Percentiles rank a stretch among this genome's conserved stretches.
Evolutionary conservation across 129 eudicot species (phyloP).

Genomic region (Arctium lappa): DNA sequence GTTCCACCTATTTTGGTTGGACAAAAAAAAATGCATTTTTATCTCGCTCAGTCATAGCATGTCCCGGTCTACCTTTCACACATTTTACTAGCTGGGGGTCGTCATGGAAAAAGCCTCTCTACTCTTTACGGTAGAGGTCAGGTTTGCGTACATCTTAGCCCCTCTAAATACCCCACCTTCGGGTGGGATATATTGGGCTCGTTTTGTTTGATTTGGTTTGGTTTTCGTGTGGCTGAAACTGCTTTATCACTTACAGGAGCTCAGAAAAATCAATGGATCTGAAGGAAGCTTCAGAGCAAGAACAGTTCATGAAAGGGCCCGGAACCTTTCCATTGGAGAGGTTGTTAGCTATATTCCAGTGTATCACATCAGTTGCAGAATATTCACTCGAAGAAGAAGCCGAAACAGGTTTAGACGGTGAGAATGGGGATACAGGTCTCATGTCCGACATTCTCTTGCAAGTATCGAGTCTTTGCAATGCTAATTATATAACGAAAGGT

Average conservation of each 20-base stretch:
- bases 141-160: too few relatives aligned
- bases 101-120: too few relatives aligned
- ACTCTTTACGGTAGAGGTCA: too few relatives aligned
- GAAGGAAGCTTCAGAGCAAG: slow-evolving; percentile 76
- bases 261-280: slow-evolving; percentile 67
- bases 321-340: slow-evolving; percentile 96
- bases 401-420: slow-evolving; percentile 29
- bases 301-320: slow-evolving; percentile 77
- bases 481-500: slow-evolving; percentile 86
- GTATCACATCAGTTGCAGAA: slow-evolving; percentile 74
- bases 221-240: not conserved
- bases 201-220: too few relatives aligned
- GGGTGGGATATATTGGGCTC: too few relatives aligned
- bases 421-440: slow-evolving; percentile 39
- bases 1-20: too few relatives aligned
- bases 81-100: too few relatives aligned
- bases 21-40: too few relatives aligned
- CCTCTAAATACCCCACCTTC: too few relatives aligned
- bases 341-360: slow-evolving; percentile 81
- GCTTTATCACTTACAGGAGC: slow-evolving; percentile 40
- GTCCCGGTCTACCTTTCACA: too few relatives aligned
- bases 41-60: too few relatives aligned
- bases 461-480: slow-evolving; percentile 89
- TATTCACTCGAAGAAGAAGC: slow-evolving; percentile 49
- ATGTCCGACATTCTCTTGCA: slow-evolving; percentile 80